Evolutionary conservation across 2,329 filamentous ascomycete species (phyloP), one percentile per base, ranked within the genome.

Genomic region (Huntiella omanensis): DNA sequence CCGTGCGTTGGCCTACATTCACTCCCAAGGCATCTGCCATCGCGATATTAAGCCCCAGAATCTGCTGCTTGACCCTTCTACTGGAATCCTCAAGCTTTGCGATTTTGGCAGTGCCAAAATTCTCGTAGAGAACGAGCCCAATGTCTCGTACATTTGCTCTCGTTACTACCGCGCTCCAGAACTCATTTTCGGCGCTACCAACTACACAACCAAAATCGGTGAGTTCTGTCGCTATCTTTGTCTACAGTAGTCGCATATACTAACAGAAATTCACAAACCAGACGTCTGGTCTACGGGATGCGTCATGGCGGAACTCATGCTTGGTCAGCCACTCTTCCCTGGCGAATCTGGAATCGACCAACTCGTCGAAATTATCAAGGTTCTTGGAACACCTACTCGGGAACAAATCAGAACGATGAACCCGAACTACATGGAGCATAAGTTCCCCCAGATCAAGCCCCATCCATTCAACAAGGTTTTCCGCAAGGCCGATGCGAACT

Each of bases 141-240:
- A 98, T 56, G 91, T 98, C 46, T 98, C 91, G 45, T 98, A 98
- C 72, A 98, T 98, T 59, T 98, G 91, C 70, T 98, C 91, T 51
- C 79, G 91, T 58, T 98, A 98, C 71, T 98, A 98, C 70, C 81
- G 91, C 59, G 91, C 91, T 43, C 91, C 91, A 1, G 91, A 98
- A 64, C 72, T 98, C 61, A 98, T 98, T 58, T 98, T 98, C 59
- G 91, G 91, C 55, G 91, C 91, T 35, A 98, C 91, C 45, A 98
- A 98, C 68, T 98, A 98, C 69, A 96, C 91, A 49, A 96, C 91
- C 55, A 98, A 98, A 71, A 98, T 98, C 63, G 91, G 91, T 98
- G 76, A 64, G 80, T 10, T 33, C 13, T 42, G 32, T 42, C 13
- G 1, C 19, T n/a, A 36, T 22, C 13, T 15, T 7, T 28, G n/a